These are phyloP conservation scores for Coffea canephora DNA, from an alignment of 257 asterid genomes.

Conservation along the genomic window DNA sequence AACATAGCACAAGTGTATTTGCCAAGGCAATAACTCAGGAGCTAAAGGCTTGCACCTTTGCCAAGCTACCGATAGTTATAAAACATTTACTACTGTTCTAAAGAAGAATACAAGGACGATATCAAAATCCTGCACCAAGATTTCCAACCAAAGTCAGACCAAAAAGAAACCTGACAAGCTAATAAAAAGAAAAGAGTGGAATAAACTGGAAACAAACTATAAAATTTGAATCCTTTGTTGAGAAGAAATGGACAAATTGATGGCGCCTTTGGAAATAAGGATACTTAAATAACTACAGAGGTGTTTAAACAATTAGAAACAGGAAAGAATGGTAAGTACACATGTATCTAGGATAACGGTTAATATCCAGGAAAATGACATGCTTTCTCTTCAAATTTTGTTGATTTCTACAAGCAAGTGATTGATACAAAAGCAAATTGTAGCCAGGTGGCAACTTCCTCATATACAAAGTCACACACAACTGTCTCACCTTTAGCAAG, in stretches of 20 bases:
- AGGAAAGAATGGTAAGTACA: conserved; percentile 8
- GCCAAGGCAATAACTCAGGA: background rate
- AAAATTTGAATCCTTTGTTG: background rate
- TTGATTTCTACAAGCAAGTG: background rate
- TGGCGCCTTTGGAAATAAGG: background rate
- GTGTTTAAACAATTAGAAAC: background rate
- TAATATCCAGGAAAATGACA: background rate
- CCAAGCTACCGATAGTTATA: background rate
- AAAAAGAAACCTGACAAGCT: background rate
- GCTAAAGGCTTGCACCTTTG: conserved; percentile 1
- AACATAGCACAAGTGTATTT: background rate
- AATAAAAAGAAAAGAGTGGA: background rate
- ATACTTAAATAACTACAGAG: background rate
- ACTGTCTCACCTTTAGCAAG: conserved; percentile 35
- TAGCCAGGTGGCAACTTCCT: conserved; percentile 4
- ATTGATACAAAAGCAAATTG: background rate
- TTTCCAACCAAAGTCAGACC: background rate
- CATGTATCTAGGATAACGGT: background rate
- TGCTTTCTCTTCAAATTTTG: background rate
- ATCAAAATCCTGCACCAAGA: background rate
- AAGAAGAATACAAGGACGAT: background rate
- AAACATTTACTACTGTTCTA: background rate
- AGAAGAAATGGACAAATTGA: background rate
- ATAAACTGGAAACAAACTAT: background rate
- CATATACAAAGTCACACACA: background rate